phyloP scores from a whole-genome alignment of 73 alveolate species.

The Strombidium stylifer region DNA sequence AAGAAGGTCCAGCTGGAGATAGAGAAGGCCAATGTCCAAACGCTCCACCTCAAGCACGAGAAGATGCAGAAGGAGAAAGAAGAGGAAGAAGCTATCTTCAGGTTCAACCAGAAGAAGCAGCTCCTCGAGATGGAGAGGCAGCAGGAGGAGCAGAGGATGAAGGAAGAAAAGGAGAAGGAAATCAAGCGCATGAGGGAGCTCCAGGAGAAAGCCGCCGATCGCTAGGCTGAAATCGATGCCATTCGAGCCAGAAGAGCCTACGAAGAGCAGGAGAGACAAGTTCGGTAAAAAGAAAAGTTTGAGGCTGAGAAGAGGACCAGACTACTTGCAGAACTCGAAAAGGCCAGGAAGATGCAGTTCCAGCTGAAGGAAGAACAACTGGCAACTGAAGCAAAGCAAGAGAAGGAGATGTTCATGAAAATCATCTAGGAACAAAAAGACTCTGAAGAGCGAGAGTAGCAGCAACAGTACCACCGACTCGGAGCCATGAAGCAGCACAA shows the following conservation, averaged over 20 bases:
- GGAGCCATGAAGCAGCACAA: conserved; percentile 50
- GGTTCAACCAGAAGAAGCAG: conserved; percentile 71
- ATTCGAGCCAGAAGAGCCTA: conserved; percentile 85
- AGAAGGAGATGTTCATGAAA: conserved; percentile 60
- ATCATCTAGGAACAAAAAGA: conserved; percentile 50
- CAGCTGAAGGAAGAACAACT: conserved; percentile 65
- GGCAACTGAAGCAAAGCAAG: conserved; percentile 67
- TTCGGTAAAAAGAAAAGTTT: conserved; percentile 78
- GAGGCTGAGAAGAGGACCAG: conserved; percentile 70
- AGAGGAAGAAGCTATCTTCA: conserved; percentile 71
- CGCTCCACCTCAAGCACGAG: conserved; percentile 58
- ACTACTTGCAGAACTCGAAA: conserved; percentile 65
- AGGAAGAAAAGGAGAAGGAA: conserved; percentile 83
- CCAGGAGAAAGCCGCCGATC: conserved; percentile 80
- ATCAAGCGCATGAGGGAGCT: conserved; percentile 81
- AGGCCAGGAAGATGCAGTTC: conserved; percentile 71
- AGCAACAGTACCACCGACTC: conserved; percentile 38
- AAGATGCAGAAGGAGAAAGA: conserved; percentile 65
- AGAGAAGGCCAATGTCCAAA: conserved; percentile 72
- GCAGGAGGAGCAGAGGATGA: conserved; percentile 46
- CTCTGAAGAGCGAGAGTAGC: conserved; percentile 35
- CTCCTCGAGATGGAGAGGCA: conserved; percentile 74
- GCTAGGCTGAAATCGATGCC: conserved; percentile 82
- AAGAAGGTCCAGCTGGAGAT: conserved; percentile 71
- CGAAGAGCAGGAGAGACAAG: conserved; percentile 82